Base-by-base conservation (phyloP, 2,329 filamentous ascomycete species). In the Lachnellula arida region DNA sequence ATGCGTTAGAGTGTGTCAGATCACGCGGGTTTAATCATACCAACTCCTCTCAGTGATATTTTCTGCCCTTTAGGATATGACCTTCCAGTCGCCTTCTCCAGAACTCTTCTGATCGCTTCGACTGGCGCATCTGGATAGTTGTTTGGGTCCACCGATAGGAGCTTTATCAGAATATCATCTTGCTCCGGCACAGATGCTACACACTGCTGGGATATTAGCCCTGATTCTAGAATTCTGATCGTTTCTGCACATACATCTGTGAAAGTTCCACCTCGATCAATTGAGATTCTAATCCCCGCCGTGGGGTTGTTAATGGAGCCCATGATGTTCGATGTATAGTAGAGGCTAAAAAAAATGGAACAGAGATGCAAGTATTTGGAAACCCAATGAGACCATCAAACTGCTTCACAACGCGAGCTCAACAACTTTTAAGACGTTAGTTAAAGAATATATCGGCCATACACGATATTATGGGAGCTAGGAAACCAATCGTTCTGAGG, bases 111-210 rank as follows among this genome's bases (percentile, higher is more conserved):
- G 66, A 89, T 89, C 54, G 82, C 86, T 66, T 85, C 85, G 68
- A 85, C 34, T 81, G 92, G 92, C 12, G 92, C 92, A 76, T 97
- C 92, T 15, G 86, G 79, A 74, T 97, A 97, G 75, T 96, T 96
- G 54, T 84, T 80, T 2, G 92, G 92, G 70, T 96, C 92, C 66
- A 93, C 91, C 2, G 91, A 96, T 17, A 96, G 82, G 2, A 96
- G 82, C 74, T 95, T 95, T 73, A 94, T 91, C 54, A 95, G 79
- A 51, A 91, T 80, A 69, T 94, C 88, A 70, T 92, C 82, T 71
- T 84, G 22, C 12, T 14, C 23, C 12, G 44, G 44, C 9, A 47
- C 44, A 23, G 44, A 47, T 47, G 44, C 44, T 32, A 47, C 44
- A 32, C 44, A 47, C 44, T 47, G 5, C 14, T 14, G 6, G 3